Percentiles rank a stretch among this genome's conserved stretches.
Evolutionary conservation across 75 land plant genomes (phyloP).

Genomic region (Pinus albicaulis): DNA sequence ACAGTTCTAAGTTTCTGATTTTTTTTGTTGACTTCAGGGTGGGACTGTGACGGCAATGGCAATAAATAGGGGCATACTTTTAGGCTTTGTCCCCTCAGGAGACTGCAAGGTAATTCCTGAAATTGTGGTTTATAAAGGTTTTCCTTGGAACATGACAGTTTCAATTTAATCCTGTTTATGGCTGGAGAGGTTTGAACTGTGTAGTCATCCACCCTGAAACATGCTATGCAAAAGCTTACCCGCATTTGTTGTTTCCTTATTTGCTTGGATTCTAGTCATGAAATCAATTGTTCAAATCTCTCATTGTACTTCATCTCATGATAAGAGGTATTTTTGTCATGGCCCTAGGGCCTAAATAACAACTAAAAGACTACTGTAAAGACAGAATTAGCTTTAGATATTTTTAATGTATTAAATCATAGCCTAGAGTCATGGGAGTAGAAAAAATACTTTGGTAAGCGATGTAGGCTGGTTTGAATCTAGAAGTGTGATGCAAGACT

Average conservation of each 20-base stretch:
- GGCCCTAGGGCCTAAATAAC: too few relatives aligned
- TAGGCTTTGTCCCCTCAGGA: slow-evolving; percentile 80
- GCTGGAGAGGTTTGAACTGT: slow-evolving; percentile 1
- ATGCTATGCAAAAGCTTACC: not conserved
- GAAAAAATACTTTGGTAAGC: too few relatives aligned
- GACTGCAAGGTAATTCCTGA: slow-evolving; percentile 43
- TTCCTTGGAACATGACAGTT: not conserved
- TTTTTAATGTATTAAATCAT: too few relatives aligned
- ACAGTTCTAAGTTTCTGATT: not conserved
- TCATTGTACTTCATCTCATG: not conserved
- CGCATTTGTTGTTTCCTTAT: not conserved
- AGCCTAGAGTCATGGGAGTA: too few relatives aligned
- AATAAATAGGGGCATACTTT: slow-evolving; percentile 70
- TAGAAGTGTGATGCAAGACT: too few relatives aligned
- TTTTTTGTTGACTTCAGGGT: slow-evolving; percentile 47
- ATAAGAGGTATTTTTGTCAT: not conserved
- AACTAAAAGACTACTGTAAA: too few relatives aligned
- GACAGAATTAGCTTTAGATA: too few relatives aligned
- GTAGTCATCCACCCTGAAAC: not conserved
- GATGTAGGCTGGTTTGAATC: too few relatives aligned
- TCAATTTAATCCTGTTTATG: not conserved
- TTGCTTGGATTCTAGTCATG: not conserved
- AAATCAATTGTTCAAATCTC: not conserved
- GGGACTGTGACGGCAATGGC: slow-evolving; percentile 96
- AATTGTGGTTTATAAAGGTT: not conserved